Evolutionary conservation across 805 yeast genomes (phyloP), one percentile per base, ranked within the genome.

Genomic region (Candida argentea): DNA sequence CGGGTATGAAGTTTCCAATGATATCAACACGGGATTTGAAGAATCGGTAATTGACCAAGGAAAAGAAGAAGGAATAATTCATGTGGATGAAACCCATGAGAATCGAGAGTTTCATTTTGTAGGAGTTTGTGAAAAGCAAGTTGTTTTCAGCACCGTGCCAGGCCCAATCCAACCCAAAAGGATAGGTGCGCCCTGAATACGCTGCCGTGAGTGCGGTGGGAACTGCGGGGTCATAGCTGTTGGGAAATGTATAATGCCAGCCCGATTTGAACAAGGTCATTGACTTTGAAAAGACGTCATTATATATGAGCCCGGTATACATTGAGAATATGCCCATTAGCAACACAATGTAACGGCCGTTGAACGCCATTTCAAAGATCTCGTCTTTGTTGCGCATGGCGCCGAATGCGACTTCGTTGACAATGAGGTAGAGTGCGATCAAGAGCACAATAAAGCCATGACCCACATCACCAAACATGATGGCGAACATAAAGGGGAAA

Each of bases 61-160:
- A 85, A 48, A 87, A 86, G 53, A 74, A 52, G 48, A 74, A 79
- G 4, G 95, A 83, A 57, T 89, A 91, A 8, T 87, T 61, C 99
- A 91, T 91, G 59, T 91, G 99, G 26, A 70, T 56, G 56, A 79
- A 89, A 4, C 99, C 99, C 87, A 91, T 80, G 40, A 91, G 65
- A 32, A 91, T 79, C 2, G 97, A 86, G 36, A 91, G 65, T 55
- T 91, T 91, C 99, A 91, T 91, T 66, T 91, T 91, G 62, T 84
- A 91, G 3, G 97, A 87, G 61, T 91, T 91, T 28, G 94, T 73
- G 58, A 91, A 91, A 33, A 93, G 57, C 44, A 91, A 66, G 28
- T 78, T 76, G 59, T 91, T 91, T 42, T 91, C 98, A 22, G 97
- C 70, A 11, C 96, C 95, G 55, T 91, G 99, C 99, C 99, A 91